These are phyloP conservation scores for Stephania yunnanensis DNA, from an alignment of 164 flowering plant genomes.

Conservation along the genomic window DNA sequence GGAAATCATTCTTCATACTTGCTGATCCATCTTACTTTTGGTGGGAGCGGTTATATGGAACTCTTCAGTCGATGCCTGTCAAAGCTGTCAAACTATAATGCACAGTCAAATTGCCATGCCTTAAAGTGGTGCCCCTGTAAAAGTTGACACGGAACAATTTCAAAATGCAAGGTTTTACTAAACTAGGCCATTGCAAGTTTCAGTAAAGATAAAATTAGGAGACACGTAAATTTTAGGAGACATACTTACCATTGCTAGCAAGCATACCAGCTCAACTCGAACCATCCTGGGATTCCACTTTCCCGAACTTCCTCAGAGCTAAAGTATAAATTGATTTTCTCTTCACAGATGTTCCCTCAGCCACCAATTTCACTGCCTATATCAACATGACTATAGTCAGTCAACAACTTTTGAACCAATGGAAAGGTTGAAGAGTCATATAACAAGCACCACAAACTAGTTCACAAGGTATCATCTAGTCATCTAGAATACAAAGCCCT, in stretches of 20 bases:
- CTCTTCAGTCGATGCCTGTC: background rate
- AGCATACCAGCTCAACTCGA: conserved; percentile 13
- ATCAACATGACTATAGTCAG: conserved; percentile 12
- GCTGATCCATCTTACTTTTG: no score
- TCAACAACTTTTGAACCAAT: background rate
- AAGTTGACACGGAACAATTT: background rate
- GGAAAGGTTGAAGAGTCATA: background rate
- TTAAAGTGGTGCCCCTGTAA: background rate
- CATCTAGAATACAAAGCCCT: background rate
- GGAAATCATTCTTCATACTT: background rate
- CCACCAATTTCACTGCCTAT: conserved; percentile 86
- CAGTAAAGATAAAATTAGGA: no score
- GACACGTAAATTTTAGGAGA: background rate
- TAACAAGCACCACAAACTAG: background rate
- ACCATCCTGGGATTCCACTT: conserved; percentile 30
- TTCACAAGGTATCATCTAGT: background rate
- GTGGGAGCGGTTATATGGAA: background rate
- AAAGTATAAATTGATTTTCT: conserved; percentile 65
- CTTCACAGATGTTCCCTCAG: conserved; percentile 57
- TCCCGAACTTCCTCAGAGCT: conserved; percentile 69
- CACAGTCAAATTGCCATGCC: background rate
- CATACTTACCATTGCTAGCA: background rate
- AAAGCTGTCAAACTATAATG: background rate
- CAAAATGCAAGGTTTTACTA: background rate
- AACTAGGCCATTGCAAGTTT: background rate